A percentile compares a stretch with the other conserved stretches of the same genome.
phyloP scores from a whole-genome alignment of 805 yeast species.

The Lipomyces japonicus region DNA sequence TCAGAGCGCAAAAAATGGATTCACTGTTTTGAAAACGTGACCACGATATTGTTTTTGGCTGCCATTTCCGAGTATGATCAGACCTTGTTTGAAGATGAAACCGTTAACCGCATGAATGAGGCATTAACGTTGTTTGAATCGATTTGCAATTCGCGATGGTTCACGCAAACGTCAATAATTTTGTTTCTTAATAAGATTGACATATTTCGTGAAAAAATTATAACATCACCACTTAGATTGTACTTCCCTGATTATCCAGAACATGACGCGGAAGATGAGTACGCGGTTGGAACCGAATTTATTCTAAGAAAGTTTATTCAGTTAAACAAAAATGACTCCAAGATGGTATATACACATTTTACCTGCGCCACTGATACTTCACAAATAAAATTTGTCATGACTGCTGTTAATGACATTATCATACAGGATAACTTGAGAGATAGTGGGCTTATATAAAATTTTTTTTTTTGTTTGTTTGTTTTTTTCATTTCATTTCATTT shows the following conservation, averaged over 20 bases:
- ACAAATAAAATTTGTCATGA: slow-evolving; percentile 83
- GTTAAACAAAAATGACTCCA: slow-evolving; percentile 57
- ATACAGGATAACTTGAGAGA: slow-evolving; percentile 75
- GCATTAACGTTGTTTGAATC: slow-evolving; percentile 79
- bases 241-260: slow-evolving; percentile 70
- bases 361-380: slow-evolving; percentile 94
- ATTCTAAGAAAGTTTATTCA: slow-evolving; percentile 65
- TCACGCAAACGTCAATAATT: slow-evolving; percentile 78
- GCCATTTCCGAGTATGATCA: slow-evolving; percentile 94
- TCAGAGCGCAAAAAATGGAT: slow-evolving; percentile 92
- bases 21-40: slow-evolving; percentile 86
- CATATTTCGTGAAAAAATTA: slow-evolving; percentile 67
- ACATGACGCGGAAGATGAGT: slow-evolving; percentile 56
- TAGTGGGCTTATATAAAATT: slow-evolving; percentile 33
- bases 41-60: slow-evolving; percentile 80
- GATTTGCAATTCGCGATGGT: slow-evolving; percentile 81
- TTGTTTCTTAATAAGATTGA: slow-evolving; percentile 87
- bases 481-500: too few relatives aligned
- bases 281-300: slow-evolving; percentile 62
- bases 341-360: slow-evolving; percentile 83
- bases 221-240: slow-evolving; percentile 51
- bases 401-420: slow-evolving; percentile 89
- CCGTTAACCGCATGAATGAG: slow-evolving; percentile 88
- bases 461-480: neutral
- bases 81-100: slow-evolving; percentile 80